Percentiles rank a stretch among this genome's conserved stretches.
Evolutionary conservation across 805 yeast species (phyloP).

Genomic region (Danielia oregonensis): DNA sequence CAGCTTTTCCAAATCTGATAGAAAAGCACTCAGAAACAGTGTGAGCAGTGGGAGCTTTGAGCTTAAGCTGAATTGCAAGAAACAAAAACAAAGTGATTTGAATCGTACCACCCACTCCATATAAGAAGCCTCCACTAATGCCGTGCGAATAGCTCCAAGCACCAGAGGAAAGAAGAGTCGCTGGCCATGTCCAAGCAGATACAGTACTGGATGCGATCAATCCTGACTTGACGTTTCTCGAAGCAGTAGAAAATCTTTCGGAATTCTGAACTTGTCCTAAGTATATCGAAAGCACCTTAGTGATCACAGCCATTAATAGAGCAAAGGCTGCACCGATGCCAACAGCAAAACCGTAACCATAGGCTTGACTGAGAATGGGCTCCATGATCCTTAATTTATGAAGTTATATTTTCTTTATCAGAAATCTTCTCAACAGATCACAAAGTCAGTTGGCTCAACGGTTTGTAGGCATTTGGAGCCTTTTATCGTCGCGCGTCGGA

Average conservation of each 20-base stretch:
- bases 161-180: slow-evolving; percentile 10
- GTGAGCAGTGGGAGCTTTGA: slow-evolving; percentile 16
- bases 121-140: slow-evolving; percentile 5
- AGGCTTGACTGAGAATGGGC: slow-evolving; percentile 5
- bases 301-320: slow-evolving; percentile 6
- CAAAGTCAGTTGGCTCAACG: too few relatives aligned
- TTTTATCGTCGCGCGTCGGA: too few relatives aligned
- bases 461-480: too few relatives aligned
- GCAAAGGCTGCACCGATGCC: slow-evolving; percentile 9
- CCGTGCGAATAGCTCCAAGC: slow-evolving; percentile 9
- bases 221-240: slow-evolving; percentile 7
- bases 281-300: slow-evolving; percentile 5
- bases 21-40: slow-evolving; percentile 17
- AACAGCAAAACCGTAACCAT: slow-evolving; percentile 7
- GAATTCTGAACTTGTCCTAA: slow-evolving; percentile 8
- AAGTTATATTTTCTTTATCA: too few relatives aligned
- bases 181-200: slow-evolving; percentile 10
- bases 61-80: slow-evolving; percentile 18
- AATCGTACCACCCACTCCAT: slow-evolving; percentile 11
- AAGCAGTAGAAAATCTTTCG: slow-evolving; percentile 9
- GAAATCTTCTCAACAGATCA: too few relatives aligned
- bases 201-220: slow-evolving; percentile 8
- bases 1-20: slow-evolving; percentile 10
- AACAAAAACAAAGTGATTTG: slow-evolving; percentile 18
- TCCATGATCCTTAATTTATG: slow-evolving; percentile 2